Conservation (phyloP, 495 filamentous ascomycete genomes). For the Penicillium maclennaniae region DNA sequence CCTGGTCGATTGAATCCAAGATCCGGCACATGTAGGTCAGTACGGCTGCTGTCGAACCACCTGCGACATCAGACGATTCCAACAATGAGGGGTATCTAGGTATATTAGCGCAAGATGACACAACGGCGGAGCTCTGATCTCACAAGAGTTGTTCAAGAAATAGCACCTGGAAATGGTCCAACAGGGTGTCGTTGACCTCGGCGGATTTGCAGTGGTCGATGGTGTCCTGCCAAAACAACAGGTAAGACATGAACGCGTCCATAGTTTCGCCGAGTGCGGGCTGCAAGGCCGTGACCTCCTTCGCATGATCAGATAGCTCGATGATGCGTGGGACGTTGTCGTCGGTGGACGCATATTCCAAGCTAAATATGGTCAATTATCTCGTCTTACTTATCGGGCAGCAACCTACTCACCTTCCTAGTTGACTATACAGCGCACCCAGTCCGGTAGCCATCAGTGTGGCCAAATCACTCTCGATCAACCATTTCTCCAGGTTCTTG, state of each 20-base stretch:
- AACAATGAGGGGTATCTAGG: conserved; percentile 87
- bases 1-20: conserved; percentile 83
- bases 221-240: conserved; percentile 97
- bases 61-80: conserved; percentile 94
- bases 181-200: conserved; percentile 84
- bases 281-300: conserved; percentile 35
- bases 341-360: conserved; percentile 40
- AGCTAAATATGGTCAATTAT: conserved; percentile 23
- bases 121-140: conserved; percentile 12
- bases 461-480: conserved; percentile 93
- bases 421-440: conserved; percentile 92
- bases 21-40: conserved; percentile 90
- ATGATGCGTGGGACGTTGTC: conserved; percentile 76
- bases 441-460: conserved; percentile 96
- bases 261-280: conserved; percentile 70
- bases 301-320: conserved; percentile 73
- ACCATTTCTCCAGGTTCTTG: conserved; percentile 81
- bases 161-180: conserved; percentile 96
- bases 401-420: conserved; percentile 62
- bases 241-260: conserved; percentile 89
- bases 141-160: conserved; percentile 94
- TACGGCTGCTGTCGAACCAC: conserved; percentile 92
- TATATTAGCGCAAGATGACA: conserved; percentile 5
- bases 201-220: conserved; percentile 88
- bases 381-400: background rate